Evolutionary conservation across 768 basidiomycete genomes (phyloP).

Genomic region (Podaxis sp.): DNA sequence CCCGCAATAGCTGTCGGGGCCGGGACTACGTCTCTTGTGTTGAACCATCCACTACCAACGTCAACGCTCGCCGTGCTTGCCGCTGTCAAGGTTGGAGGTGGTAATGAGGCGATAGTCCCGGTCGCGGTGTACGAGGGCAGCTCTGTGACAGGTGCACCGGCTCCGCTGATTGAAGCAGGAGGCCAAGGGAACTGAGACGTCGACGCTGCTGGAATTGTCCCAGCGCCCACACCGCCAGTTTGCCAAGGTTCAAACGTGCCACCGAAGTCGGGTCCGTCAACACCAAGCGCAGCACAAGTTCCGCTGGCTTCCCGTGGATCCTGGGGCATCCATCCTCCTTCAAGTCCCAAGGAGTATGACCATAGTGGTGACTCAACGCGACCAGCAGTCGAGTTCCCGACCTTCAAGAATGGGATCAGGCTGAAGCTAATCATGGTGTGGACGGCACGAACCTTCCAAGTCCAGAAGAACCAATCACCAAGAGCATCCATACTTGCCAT

Average conservation of each 20-base stretch:
- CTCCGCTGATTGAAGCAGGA: slow-evolving; percentile 48
- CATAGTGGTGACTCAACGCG: slow-evolving; percentile 46
- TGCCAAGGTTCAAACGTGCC: slow-evolving; percentile 61
- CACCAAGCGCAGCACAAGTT: slow-evolving; percentile 59
- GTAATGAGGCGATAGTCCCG: slow-evolving; percentile 58
- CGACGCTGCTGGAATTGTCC: slow-evolving; percentile 47
- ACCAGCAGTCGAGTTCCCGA: slow-evolving; percentile 35
- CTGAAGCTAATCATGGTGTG: neutral
- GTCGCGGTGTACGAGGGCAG: slow-evolving; percentile 73
- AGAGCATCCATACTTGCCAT: slow-evolving; percentile 48
- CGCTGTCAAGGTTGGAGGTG: slow-evolving; percentile 39
- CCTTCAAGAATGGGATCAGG: slow-evolving; percentile 23
- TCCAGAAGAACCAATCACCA: slow-evolving; percentile 51
- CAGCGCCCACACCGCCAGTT: slow-evolving; percentile 64
- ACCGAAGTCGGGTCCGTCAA: slow-evolving; percentile 32
- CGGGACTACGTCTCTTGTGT: slow-evolving; percentile 44
- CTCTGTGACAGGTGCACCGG: slow-evolving; percentile 33
- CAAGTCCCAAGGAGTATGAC: slow-evolving; percentile 47
- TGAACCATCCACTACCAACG: slow-evolving; percentile 55
- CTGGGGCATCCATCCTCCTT: slow-evolving; percentile 48
- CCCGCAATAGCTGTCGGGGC: slow-evolving; percentile 51
- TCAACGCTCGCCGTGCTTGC: slow-evolving; percentile 39
- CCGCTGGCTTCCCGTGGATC: slow-evolving; percentile 54
- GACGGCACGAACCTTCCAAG: slow-evolving; percentile 42
- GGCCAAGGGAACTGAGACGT: slow-evolving; percentile 56